Base-by-base conservation (phyloP, 2,329 filamentous ascomycete genomes). In the Neofusicoccum sp. region DNA sequence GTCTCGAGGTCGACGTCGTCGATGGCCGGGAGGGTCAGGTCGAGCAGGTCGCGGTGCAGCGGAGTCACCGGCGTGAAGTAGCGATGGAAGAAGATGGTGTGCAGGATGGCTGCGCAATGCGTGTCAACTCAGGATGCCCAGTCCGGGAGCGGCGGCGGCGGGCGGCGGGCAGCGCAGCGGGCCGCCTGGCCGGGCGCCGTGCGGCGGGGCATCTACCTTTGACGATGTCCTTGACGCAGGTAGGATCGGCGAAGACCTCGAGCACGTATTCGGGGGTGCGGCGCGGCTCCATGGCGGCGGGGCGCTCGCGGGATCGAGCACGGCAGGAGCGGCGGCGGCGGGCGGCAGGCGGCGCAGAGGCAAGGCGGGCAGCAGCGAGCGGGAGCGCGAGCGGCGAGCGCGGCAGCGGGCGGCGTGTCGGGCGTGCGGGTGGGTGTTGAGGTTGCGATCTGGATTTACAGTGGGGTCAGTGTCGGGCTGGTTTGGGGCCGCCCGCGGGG, bases 61-160 rank as follows among this genome's bases (percentile, higher is more conserved):
- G 95, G 93, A 43, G 85, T 81, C 68, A 97, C 84, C 62, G 91
- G 88, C 61, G 91, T 91, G 81, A 98, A 97, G 84, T 93, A 96
- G 71, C 95, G 89, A 80, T 97, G 93, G 84, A 98, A 98, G 86
- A 98, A 99, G 75, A 98, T 97, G 54, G 93, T 96, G 76, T 97
- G 93, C 53, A 98, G 84, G 73, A 97, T 90, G 65, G 90, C 93
- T 96, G 69, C 47, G 40, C 51, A 16, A 14, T 24, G 57, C 34
- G 34, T 49, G 57, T 60, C 57, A 60, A 30, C 57, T 41, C 12
- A 41, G 41, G 16, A 49, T 28, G 30, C 14, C 24, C 38, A 51
- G 16, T n/a, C 24, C 36, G 12, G 28, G 30, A 20, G 30, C 47
- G 20, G 30, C 28, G 34, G 24, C 8, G 43, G 51, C 65, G 58